Evolutionary conservation across 371 early-diverging fungal genomes (phyloP).

Genomic region (Mucor saturninus): DNA sequence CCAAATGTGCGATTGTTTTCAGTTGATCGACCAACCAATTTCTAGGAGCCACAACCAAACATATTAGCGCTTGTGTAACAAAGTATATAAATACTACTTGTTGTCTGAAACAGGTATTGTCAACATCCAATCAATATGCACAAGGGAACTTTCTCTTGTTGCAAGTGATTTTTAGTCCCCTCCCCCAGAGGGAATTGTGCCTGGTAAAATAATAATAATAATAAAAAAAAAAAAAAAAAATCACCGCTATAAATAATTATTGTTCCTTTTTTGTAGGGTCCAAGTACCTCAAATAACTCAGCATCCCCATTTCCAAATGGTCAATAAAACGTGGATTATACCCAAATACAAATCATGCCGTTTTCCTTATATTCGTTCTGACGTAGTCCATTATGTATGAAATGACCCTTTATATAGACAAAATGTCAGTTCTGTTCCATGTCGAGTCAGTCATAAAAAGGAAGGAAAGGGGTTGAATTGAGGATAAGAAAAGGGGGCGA

Average conservation of each 20-base stretch:
- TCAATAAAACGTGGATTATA: conserved; percentile 8
- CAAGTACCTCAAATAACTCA: conserved; percentile 1
- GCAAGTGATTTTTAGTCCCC: background rate
- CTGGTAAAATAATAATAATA: background rate
- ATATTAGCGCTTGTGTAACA: background rate
- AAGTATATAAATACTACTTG: background rate
- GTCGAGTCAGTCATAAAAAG: too few species aligned
- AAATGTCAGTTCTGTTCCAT: too few species aligned
- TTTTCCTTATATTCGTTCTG: background rate
- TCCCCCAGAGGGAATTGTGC: background rate
- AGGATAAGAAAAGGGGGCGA: too few species aligned
- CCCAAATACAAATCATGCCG: conserved; percentile 1
- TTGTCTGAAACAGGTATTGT: background rate
- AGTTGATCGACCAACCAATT: conserved; percentile 12
- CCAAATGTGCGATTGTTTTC: conserved; percentile 5
- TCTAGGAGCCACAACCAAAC: background rate
- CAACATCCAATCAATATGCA: too few species aligned
- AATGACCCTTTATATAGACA: background rate
- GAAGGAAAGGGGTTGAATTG: too few species aligned
- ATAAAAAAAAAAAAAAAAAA: background rate
- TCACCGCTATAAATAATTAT: conserved; percentile 6
- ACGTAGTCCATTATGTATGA: background rate
- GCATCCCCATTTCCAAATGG: background rate
- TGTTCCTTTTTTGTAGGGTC: conserved; percentile 1
- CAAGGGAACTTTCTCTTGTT: too few species aligned